Conservation (phyloP, 2,329 filamentous ascomycete genomes). For the Ophioceras dolichostomum region DNA sequence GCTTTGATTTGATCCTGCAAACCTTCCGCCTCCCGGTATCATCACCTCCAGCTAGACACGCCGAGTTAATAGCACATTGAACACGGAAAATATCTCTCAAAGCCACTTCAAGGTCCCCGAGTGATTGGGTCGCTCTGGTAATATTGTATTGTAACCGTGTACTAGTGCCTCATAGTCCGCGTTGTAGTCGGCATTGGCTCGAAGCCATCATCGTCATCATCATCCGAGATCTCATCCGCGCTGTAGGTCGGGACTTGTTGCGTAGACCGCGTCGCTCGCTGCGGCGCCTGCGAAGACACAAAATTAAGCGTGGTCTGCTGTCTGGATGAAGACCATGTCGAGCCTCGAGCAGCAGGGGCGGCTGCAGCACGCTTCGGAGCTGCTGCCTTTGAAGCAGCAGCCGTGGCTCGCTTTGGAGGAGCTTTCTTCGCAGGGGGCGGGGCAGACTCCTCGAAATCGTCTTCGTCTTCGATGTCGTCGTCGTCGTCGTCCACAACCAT, state of each 20-base stretch:
- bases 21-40: no score
- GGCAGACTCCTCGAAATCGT: slow-evolving; percentile 35
- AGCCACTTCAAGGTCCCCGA: no score
- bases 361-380: slow-evolving; percentile 7
- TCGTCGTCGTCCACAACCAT: slow-evolving; percentile 42
- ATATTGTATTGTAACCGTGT: no score
- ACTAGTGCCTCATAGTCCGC: slow-evolving; percentile 1
- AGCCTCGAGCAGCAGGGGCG: slow-evolving; percentile 8
- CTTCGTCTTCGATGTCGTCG: slow-evolving; percentile 21
- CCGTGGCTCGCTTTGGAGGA: slow-evolving; percentile 22
- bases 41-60: no score
- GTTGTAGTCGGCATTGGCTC: slow-evolving; percentile 6
- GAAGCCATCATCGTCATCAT: slow-evolving; percentile 9
- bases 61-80: no score
- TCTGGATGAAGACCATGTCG: slow-evolving; percentile 17
- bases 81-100: no score
- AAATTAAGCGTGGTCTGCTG: slow-evolving; percentile 39
- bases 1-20: no score
- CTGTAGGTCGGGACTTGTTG: slow-evolving; percentile 22
- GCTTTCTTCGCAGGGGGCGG: slow-evolving; percentile 24
- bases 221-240: slow-evolving; percentile 11
- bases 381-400: slow-evolving; percentile 8
- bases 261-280: slow-evolving; percentile 18
- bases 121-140: no score
- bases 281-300: slow-evolving; percentile 25